Conservation (phyloP, 139 green algal species). For the Chlamydomonas asymmetrica region DNA sequence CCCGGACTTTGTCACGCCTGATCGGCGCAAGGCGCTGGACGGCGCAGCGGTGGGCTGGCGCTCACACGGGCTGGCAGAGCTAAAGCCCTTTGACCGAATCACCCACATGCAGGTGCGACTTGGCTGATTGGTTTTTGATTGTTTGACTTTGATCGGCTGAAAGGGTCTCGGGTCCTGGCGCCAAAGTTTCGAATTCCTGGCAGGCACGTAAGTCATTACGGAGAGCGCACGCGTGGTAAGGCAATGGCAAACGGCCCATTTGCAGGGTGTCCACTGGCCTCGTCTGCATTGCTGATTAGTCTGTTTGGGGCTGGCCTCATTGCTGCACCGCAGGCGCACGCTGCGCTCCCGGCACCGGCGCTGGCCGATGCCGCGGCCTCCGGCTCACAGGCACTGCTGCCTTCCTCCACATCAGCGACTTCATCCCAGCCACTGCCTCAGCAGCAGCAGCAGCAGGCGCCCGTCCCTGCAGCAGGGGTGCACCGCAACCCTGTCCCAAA, state of each 20-base stretch:
- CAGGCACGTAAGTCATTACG: neutral
- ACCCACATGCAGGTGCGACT: slow-evolving; percentile 24
- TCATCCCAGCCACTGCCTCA: neutral
- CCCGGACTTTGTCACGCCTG: slow-evolving; percentile 53
- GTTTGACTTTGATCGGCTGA: too few relatives aligned
- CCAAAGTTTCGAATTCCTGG: neutral
- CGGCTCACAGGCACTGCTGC: neutral
- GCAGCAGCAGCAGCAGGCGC: slow-evolving; percentile 1
- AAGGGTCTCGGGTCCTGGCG: too few relatives aligned
- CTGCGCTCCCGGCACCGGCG: neutral
- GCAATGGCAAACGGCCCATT: neutral
- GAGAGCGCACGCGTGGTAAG: neutral
- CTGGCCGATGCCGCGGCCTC: neutral
- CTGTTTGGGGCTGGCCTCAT: too few relatives aligned
- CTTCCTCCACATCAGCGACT: neutral
- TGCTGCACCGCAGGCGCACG: neutral
- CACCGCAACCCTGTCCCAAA: too few relatives aligned
- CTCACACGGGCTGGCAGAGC: slow-evolving; percentile 35
- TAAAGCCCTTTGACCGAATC: slow-evolving; percentile 37
- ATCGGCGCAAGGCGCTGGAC: slow-evolving; percentile 54
- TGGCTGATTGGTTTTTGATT: neutral
- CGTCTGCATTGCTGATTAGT: neutral
- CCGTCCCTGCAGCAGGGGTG: too few relatives aligned
- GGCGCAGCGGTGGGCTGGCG: slow-evolving; percentile 58
- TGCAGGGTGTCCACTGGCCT: neutral